phyloP scores from a whole-genome alignment of 2,329 filamentous ascomycete species.

The Helotiales sp. region DNA sequence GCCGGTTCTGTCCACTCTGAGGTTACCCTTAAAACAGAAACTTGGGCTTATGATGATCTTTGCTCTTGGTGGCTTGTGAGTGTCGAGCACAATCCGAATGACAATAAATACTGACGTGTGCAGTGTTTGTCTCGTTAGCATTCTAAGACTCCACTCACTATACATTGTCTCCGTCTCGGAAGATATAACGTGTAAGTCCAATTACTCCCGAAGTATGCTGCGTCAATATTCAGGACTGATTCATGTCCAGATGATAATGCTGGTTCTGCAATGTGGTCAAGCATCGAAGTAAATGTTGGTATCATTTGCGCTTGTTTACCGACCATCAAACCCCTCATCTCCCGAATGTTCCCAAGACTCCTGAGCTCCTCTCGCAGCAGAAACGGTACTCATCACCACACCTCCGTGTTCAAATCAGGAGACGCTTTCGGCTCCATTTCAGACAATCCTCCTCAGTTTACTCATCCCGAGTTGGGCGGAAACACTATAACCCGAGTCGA shows the following conservation, averaged over 20 bases:
- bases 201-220: not conserved
- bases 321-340: slow-evolving; percentile 58
- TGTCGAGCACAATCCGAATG: not conserved
- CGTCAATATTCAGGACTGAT: not conserved
- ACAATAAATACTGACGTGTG: not conserved
- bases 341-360: slow-evolving; percentile 13
- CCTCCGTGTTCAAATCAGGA: not conserved
- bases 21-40: slow-evolving; percentile 23
- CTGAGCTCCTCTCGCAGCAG: slow-evolving; percentile 6
- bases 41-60: slow-evolving; percentile 23
- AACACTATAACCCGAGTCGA: slow-evolving; percentile 5
- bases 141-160: slow-evolving; percentile 19
- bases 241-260: slow-evolving; percentile 29
- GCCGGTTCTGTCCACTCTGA: slow-evolving; percentile 17
- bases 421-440: not conserved
- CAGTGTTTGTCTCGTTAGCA: slow-evolving; percentile 23
- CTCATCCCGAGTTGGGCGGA: not conserved
- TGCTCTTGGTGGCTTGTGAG: slow-evolving; percentile 28
- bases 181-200: slow-evolving; percentile 17
- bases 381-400: not conserved
- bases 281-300: slow-evolving; percentile 36
- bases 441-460: not conserved
- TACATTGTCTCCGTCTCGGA: slow-evolving; percentile 8
- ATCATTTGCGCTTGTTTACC: slow-evolving; percentile 59
- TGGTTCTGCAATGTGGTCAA: slow-evolving; percentile 35